Evolutionary conservation across 495 filamentous ascomycete genomes (phyloP), one percentile per base, ranked within the genome.

Genomic region (Tuber magnatum): DNA sequence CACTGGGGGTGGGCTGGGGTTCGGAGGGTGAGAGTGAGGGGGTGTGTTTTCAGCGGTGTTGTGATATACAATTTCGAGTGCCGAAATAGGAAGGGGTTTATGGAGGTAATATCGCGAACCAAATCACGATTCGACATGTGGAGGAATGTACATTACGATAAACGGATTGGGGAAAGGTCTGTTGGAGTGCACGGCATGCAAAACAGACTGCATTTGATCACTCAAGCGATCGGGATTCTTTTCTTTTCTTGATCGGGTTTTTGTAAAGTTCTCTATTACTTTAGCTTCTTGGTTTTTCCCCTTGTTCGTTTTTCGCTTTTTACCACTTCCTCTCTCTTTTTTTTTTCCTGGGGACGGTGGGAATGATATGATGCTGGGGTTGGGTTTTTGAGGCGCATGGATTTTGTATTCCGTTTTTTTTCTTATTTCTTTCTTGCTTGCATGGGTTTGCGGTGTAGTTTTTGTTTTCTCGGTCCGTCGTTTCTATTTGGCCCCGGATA

Each of bases 301-400:
- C 71, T 71, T 71, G 44, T 75, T 20, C 39, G 40, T 71, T 73
- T 69, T 69, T 74, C 56, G 56, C 56, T 32, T 35, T 65, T 65
- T 35, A 28, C 56, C 56, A 35, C 72, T 79, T 73, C 42, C 72
- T 48, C 71, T 75, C 44, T 73, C 71, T 75, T 41, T 73, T 70
- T 80, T 73, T 65, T 81, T 74, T 75, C 70, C 71, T 68, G 76
- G 76, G 79, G 75, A 72, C 75, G 73, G 79, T 72, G 72, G 74
- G 75, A 81, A 80, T n/a, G 80, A 79, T 65, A 75, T 80, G 76
- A 81, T 78, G 80, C 81, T 81, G 75, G 74, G 80, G 79, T 71
- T 81, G 72, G 80, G 79, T 81, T 81, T 79, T 68, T 80, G 74
- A 81, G 80, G 80, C 80, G 80, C 80, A 81, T 81, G 80, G 80